Evolutionary conservation across 1,284 basidiomycete genomes (phyloP).

Genomic region (Rhodotorula sp.): DNA sequence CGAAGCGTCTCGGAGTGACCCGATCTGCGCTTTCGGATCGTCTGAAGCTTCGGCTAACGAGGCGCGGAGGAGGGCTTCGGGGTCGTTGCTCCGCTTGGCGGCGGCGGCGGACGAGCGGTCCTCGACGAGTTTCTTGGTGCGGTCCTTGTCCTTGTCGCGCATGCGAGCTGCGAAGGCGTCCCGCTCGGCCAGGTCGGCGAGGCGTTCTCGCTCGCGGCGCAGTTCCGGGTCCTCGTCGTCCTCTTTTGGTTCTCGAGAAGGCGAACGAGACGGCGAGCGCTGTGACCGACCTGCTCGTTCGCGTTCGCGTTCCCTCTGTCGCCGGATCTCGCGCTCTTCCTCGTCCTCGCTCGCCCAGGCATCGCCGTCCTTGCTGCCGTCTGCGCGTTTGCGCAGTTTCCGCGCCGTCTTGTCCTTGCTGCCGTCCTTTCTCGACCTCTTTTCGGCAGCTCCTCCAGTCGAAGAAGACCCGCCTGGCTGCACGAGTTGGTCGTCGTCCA

Average conservation of each 20-base stretch:
- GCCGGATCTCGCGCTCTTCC: conserved; percentile 58
- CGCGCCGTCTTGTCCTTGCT: conserved; percentile 59
- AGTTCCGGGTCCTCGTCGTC: conserved; percentile 65
- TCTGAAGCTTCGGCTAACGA: conserved; percentile 67
- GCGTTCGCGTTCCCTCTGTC: conserved; percentile 54
- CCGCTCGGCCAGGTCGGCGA: conserved; percentile 78
- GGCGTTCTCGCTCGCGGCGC: conserved; percentile 69
- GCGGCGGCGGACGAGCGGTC: conserved; percentile 65
- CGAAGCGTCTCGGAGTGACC: conserved; percentile 76
- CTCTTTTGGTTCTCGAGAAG: conserved; percentile 7
- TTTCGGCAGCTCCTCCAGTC: not conserved
- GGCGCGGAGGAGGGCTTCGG: conserved; percentile 77
- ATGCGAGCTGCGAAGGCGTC: conserved; percentile 92
- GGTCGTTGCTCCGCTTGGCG: conserved; percentile 57
- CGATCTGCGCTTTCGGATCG: conserved; percentile 71
- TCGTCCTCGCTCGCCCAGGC: conserved; percentile 79
- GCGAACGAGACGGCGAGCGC: conserved; percentile 41
- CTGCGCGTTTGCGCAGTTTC: conserved; percentile 29
- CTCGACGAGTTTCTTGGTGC: conserved; percentile 86
- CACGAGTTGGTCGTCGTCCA: conserved; percentile 64
- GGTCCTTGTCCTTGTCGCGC: conserved; percentile 75
- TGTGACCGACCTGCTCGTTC: conserved; percentile 47
- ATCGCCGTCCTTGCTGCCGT: conserved; percentile 50
- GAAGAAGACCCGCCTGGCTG: conserved; percentile 31
- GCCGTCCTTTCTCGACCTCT: conserved; percentile 33